Percentiles rank a stretch among this genome's conserved stretches.
Conservation (phyloP, 768 basidiomycete genomes). For the Leccinum aurantiacum region DNA sequence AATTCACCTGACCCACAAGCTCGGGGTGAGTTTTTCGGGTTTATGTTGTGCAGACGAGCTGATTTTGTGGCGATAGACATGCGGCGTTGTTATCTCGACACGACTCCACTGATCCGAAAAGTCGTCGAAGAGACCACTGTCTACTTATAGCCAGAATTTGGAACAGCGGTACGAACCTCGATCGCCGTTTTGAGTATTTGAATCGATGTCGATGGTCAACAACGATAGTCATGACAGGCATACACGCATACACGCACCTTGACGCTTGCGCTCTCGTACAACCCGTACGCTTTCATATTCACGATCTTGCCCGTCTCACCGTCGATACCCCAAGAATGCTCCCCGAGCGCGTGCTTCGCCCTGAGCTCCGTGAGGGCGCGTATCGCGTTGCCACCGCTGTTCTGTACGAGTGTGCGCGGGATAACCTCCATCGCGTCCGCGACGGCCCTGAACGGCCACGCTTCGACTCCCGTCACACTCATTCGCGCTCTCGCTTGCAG, state of each 20-base stretch:
- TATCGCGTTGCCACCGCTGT: conserved; percentile 93
- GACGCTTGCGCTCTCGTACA: conserved; percentile 95
- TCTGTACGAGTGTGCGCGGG: conserved; percentile 91
- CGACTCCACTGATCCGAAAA: too few relatives aligned
- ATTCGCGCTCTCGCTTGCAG: conserved; percentile 72
- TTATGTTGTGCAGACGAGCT: too few relatives aligned
- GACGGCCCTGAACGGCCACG: conserved; percentile 88
- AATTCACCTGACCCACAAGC: too few relatives aligned
- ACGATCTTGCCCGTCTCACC: conserved; percentile 95
- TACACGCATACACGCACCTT: conserved; percentile 51
- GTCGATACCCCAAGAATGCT: conserved; percentile 90
- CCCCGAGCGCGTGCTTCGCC: conserved; percentile 93
- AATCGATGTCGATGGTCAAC: conserved; percentile 46
- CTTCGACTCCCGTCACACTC: conserved; percentile 82
- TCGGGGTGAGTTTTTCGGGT: too few relatives aligned
- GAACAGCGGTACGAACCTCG: conserved; percentile 51
- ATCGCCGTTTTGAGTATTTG: conserved; percentile 97
- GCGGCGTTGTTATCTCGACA: too few relatives aligned
- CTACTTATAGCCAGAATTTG: too few relatives aligned
- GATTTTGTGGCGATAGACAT: too few relatives aligned
- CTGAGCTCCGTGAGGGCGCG: conserved; percentile 90
- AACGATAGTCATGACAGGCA: not conserved
- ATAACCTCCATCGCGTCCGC: conserved; percentile 98
- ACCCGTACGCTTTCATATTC: conserved; percentile 92
- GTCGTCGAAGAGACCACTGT: too few relatives aligned